Evolutionary conservation across 495 filamentous ascomycete species (phyloP).

Genomic region (Talaromyces ruber): DNA sequence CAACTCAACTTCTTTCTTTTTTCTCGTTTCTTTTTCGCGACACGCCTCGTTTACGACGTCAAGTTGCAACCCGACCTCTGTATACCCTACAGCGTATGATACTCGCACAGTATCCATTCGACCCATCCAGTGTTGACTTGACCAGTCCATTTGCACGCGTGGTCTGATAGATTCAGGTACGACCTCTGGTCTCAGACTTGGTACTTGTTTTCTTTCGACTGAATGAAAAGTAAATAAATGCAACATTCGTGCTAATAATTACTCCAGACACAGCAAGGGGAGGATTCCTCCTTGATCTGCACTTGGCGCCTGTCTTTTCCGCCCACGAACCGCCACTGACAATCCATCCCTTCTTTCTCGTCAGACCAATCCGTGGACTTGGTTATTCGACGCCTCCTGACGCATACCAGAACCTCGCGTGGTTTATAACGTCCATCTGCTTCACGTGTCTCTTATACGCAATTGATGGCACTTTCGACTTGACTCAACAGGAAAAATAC

Average conservation of each 20-base stretch:
- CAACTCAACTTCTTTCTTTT: not conserved
- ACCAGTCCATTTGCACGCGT: not conserved
- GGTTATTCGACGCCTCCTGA: not conserved
- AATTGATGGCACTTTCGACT: not conserved
- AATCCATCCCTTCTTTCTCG: not conserved
- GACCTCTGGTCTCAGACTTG: not conserved
- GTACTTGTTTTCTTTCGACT: too few species aligned
- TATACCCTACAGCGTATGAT: not conserved
- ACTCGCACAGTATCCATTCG: not conserved
- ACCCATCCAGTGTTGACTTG: not conserved
- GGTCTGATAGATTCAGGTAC: not conserved
- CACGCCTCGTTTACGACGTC: not conserved
- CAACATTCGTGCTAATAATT: not conserved
- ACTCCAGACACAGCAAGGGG: not conserved
- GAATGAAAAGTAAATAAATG: not conserved
- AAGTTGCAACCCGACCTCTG: not conserved
- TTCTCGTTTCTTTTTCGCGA: not conserved
- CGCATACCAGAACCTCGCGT: not conserved
- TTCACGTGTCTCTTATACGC: not conserved
- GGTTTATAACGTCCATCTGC: not conserved
- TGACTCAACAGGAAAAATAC: not conserved
- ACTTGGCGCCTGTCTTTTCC: conserved; percentile 1
- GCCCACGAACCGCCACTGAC: conserved; percentile 5
- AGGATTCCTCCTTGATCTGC: not conserved
- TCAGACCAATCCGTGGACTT: not conserved